phyloP scores from a whole-genome alignment of 208 protist species.

The Trypanosoma mega region DNA sequence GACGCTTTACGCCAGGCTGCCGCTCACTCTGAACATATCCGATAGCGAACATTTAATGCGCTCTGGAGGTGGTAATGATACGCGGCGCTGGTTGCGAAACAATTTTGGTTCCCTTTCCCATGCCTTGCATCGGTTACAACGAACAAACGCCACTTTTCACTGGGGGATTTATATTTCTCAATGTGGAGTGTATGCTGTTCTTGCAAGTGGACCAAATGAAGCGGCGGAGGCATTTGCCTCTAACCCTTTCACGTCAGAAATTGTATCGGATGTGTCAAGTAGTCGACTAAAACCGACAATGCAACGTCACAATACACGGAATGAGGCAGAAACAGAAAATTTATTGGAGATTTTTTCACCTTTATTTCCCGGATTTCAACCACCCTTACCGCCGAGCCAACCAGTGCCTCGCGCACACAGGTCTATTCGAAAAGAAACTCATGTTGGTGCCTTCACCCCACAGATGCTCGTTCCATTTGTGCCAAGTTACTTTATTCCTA shows the following conservation, averaged over 20 bases:
- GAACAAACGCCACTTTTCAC: conserved; percentile 13
- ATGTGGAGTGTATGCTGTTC: conserved; percentile 22
- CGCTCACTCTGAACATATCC: neutral
- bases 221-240: conserved; percentile 24
- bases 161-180: conserved; percentile 43
- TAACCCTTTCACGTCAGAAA: no score
- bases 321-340: conserved; percentile 11
- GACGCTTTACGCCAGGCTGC: conserved; percentile 12
- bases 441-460: conserved; percentile 36
- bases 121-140: conserved; percentile 14
- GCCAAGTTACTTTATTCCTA: conserved; percentile 57
- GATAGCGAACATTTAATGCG: neutral
- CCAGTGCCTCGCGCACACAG: neutral
- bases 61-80: neutral
- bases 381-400: conserved; percentile 23
- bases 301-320: no score
- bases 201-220: conserved; percentile 30
- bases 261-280: no score
- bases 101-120: conserved; percentile 25
- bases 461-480: conserved; percentile 44
- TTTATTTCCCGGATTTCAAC: conserved; percentile 25
- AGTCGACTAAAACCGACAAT: no score
- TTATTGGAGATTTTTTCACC: conserved; percentile 24
- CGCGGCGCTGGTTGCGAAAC: conserved; percentile 23
- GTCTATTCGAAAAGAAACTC: conserved; percentile 5